Evolutionary conservation across 495 filamentous ascomycete genomes (phyloP).

Genomic region (Penicillium longicatenatum): DNA sequence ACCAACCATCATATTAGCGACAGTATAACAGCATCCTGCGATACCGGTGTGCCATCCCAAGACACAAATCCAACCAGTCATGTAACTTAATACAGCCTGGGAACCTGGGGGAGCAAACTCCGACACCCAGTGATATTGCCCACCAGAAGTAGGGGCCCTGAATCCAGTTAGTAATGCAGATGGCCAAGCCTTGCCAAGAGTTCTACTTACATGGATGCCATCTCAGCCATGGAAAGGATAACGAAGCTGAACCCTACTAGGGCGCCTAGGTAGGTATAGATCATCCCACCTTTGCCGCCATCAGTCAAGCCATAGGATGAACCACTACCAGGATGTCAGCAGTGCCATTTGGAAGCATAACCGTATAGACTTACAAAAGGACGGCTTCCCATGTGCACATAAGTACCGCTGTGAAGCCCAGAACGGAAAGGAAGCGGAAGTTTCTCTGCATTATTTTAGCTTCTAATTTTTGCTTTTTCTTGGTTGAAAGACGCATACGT

Average conservation of each 20-base stretch:
- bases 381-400: constrained; percentile 54
- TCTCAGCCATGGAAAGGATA: constrained; percentile 38
- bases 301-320: constrained; percentile 24
- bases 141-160: constrained; percentile 40
- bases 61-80: constrained; percentile 47
- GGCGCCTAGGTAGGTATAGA: constrained; percentile 33
- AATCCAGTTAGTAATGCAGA: constrained; percentile 2
- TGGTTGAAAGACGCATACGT: constrained; percentile 19
- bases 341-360: background rate
- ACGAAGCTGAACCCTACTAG: constrained; percentile 30
- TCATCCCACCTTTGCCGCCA: constrained; percentile 35
- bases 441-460: constrained; percentile 26
- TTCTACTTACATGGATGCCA: constrained; percentile 39
- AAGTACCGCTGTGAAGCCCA: constrained; percentile 48
- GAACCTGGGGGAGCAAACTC: constrained; percentile 33
- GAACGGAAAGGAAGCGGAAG: constrained; percentile 46
- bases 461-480: background rate
- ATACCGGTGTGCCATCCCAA: constrained; percentile 45
- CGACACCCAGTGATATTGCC: constrained; percentile 50
- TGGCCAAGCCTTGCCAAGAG: background rate
- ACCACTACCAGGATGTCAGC: constrained; percentile 5
- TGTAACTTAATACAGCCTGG: constrained; percentile 43
- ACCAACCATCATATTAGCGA: constrained; percentile 43
- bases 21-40: constrained; percentile 25
- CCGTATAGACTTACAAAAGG: constrained; percentile 25